phyloP scores from a whole-genome alignment of 2,329 filamentous ascomycete species.

The Epichloe elymi region DNA sequence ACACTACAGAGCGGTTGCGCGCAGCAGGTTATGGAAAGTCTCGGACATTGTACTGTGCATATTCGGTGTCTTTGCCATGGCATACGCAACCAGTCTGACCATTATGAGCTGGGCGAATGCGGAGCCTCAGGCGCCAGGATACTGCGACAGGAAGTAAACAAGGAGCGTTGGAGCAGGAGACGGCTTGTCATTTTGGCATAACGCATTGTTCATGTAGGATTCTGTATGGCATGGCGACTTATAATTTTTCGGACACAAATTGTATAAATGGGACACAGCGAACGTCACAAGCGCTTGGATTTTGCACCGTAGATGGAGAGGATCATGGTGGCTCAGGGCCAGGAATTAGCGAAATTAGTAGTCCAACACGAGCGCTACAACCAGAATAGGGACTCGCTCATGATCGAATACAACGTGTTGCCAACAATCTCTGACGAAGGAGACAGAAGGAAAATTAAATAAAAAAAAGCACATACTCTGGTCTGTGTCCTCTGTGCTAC shows the following conservation, averaged over 20 bases:
- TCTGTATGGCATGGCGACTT: background rate
- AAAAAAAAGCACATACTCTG: background rate
- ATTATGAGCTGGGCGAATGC: constrained; percentile 72
- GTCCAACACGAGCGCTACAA: background rate
- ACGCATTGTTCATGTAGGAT: background rate
- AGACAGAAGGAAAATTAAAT: background rate
- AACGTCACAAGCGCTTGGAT: background rate
- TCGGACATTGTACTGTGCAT: constrained; percentile 65
- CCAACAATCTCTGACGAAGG: no score
- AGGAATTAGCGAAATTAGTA: background rate
- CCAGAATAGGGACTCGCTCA: no score
- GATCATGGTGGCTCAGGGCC: background rate
- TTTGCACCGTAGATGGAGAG: constrained; percentile 3
- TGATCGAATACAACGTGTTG: no score
- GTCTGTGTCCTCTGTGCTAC: no score
- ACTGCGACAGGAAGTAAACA: constrained; percentile 33
- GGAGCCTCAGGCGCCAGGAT: constrained; percentile 33
- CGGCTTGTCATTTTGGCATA: background rate
- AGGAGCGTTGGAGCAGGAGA: background rate
- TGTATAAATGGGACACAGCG: background rate
- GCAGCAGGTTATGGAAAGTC: constrained; percentile 49
- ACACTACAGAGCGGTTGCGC: constrained; percentile 71
- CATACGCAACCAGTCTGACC: constrained; percentile 80
- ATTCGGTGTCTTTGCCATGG: constrained; percentile 78
- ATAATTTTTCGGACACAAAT: background rate